Evolutionary conservation across 495 filamentous ascomycete genomes (phyloP), one percentile per base, ranked within the genome.

Genomic region (Daldinia decipiens): DNA sequence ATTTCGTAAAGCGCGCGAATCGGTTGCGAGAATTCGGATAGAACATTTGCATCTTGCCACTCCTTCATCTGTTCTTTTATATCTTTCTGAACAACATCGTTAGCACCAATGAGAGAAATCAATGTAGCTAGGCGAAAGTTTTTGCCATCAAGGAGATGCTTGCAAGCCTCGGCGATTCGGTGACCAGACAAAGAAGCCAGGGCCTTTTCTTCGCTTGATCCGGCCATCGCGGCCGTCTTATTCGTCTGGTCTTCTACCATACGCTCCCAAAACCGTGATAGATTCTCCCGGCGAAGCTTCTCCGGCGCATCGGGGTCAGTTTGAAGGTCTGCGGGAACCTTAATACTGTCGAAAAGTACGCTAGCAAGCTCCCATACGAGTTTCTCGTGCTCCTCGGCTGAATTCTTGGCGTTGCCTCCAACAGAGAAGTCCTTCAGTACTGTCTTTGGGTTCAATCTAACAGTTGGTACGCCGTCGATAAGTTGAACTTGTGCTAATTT

Each of bases 1-100:
- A 99, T 84, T 74, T 95, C 93, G 74, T 97, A 99, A 53, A 99
- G 80, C 4, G 94, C 91, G 29, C 96, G 90, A 38, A 97, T 87
- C 12, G 92, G 87, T 68, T 95, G 89, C n/a, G 82, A 89, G 78
- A 98, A 91, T 77, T 99, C 95, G 11, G 93, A 91, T 29, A 94
- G 84, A 3, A 92, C 86, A 67, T 92, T 90, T 43, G 90, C 87
- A 15, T 92, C 87, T 36, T 89, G 87, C 95, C 95, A 99, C 54
- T 91, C 87, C 40, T 89, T 88, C 54, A 99, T 84, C 78, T 99
- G 95, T 36, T 87, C 83, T 21, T 82, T 80, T 76, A 97, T 90
- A 69, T 94, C 88, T 61, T 86, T 86, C 65, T 86, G 87, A 39
- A 88, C 80, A 34, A 88, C 80, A 31, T 85, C 79, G 77, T 91